These are phyloP conservation scores for Auricularia sp. DNA, from an alignment of 768 basidiomycete species.

Conservation along the genomic window DNA sequence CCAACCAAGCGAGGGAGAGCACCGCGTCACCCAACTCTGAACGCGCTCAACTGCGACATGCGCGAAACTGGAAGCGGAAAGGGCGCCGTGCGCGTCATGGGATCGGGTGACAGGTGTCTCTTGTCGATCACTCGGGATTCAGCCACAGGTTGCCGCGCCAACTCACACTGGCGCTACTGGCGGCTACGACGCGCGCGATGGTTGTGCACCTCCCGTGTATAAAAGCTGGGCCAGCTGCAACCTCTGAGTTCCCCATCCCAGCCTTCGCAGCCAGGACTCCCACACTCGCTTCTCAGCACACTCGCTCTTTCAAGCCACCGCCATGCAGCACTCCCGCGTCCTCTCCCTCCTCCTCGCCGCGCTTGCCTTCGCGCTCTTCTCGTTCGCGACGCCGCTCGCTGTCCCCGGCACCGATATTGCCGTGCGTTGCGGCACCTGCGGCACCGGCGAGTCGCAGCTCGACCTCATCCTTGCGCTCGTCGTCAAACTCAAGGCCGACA, in stretches of 20 bases:
- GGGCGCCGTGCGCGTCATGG: not conserved
- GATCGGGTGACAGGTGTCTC: not conserved
- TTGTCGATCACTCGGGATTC: not conserved
- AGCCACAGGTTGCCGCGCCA: not conserved
- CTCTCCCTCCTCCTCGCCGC: not conserved
- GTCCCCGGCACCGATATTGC: not conserved
- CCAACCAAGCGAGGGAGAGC: too few species aligned
- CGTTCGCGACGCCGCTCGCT: not conserved
- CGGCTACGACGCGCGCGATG: not conserved
- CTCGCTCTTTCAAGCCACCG: not conserved
- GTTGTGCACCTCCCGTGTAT: not conserved
- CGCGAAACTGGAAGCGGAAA: not conserved
- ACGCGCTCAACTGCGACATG: not conserved
- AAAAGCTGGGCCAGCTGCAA: not conserved
- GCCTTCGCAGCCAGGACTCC: not conserved
- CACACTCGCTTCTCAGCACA: not conserved
- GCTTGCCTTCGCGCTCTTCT: not conserved
- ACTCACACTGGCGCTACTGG: not conserved
- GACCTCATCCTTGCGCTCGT: not conserved
- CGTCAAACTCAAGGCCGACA: not conserved
- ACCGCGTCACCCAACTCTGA: too few species aligned
- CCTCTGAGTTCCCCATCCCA: not conserved
- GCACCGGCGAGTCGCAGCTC: not conserved
- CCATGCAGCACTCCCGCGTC: constrained; percentile 1
- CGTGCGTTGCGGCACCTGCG: not conserved